Evolutionary conservation across 1,139 yeast species (phyloP).

Genomic region (Suhomyces bokatorum): DNA sequence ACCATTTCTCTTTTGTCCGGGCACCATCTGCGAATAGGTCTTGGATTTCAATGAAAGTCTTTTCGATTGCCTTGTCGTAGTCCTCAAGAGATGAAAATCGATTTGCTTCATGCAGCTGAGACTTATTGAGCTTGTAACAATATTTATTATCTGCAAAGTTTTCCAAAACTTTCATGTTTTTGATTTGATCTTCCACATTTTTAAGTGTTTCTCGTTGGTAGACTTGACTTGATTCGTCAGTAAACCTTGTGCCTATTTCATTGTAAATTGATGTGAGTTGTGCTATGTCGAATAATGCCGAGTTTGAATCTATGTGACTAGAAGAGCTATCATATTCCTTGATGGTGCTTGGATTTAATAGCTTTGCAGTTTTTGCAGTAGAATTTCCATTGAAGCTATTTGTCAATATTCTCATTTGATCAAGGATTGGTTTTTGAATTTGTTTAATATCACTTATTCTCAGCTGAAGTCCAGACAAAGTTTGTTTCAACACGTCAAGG

Average conservation of each 20-base stretch:
- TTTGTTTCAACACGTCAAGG: constrained; percentile 21
- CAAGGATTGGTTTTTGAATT: constrained; percentile 40
- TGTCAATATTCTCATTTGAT: constrained; percentile 32
- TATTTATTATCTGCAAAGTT: constrained; percentile 26
- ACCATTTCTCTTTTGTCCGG: constrained; percentile 38
- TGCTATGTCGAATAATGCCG: constrained; percentile 23
- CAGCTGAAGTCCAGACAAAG: constrained; percentile 21
- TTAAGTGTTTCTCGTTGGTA: constrained; percentile 10
- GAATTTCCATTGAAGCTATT: constrained; percentile 26
- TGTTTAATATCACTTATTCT: constrained; percentile 30
- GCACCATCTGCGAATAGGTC: constrained; percentile 34
- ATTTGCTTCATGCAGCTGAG: constrained; percentile 10
- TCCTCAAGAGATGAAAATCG: constrained; percentile 24
- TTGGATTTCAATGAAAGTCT: constrained; percentile 27
- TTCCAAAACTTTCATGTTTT: constrained; percentile 25
- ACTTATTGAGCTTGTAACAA: constrained; percentile 14
- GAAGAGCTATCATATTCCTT: constrained; percentile 12
- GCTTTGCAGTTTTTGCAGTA: constrained; percentile 4
- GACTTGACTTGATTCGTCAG: constrained; percentile 1
- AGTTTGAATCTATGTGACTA: constrained; percentile 17
- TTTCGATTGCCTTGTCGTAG: constrained; percentile 34
- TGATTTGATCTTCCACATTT: constrained; percentile 29
- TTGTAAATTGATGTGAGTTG: constrained; percentile 25
- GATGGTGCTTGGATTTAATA: constrained; percentile 10
- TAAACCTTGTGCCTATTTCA: constrained; percentile 14